Evolutionary conservation across 116 monocot genomes (phyloP), one percentile per base, ranked within the genome.

Genomic region (Iris pallida): DNA sequence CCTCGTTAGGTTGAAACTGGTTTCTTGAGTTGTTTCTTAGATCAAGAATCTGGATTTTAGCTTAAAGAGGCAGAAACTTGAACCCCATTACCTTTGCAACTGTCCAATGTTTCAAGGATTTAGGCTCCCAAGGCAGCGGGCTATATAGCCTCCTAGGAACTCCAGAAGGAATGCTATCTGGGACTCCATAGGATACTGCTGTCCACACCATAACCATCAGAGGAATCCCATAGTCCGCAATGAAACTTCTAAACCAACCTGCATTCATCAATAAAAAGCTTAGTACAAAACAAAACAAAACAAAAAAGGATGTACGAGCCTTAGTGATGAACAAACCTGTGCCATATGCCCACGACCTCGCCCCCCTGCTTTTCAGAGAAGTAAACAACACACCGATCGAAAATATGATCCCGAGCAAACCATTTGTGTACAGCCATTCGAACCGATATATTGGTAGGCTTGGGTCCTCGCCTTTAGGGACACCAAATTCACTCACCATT

Each of bases 71-170:
- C n/a, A n/a, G n/a, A n/a, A n/a, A n/a, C n/a, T n/a, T n/a, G n/a
- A n/a, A n/a, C n/a, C n/a, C n/a, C n/a, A 46, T n/a, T 59, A 83
- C 83, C 78, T 83, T 71, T 17, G 78, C 70, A 19, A 78, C 83
- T 7, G 74, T 70, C 83, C 83, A 83, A 53, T 78, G 74, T 7
- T 71, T 17, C 55, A 75, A 55, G n/a, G 83, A 83, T 62, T 71
- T 68, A 7, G 67, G 0, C n/a, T 83, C 78, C 83, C 83, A 83
- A 7, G 83, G 83, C 59, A 78, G 83, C 9, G 83, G 83, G 53
- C 74, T 83, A 19, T 74, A 78, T 8, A 83, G 67, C 63, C 83
- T 65, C 53, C 83, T 78, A 55, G 83, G 83, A 65, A 83, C 74
- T 45, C 75, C 74, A 19, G 65, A 55, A 43, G 83, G 75, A 44